These are phyloP conservation scores for Penicillium antarcticum DNA, from an alignment of 495 filamentous ascomycete species.

Conservation along the genomic window DNA sequence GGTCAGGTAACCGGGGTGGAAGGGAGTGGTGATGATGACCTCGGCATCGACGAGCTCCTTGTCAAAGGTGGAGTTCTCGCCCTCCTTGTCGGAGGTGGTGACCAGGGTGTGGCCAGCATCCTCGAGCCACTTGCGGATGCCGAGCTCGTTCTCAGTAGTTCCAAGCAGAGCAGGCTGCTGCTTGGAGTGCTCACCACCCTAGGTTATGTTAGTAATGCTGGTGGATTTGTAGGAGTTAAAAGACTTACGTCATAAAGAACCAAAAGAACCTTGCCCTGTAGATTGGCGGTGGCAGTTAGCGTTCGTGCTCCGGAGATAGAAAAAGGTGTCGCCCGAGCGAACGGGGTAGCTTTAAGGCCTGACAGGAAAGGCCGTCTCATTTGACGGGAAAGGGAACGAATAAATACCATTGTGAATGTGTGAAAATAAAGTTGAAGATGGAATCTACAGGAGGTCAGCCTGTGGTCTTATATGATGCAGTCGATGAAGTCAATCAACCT, in stretches of 20 bases:
- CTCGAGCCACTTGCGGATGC: slow-evolving; percentile 94
- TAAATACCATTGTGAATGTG: slow-evolving; percentile 65
- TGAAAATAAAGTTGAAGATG: not conserved
- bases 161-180: slow-evolving; percentile 85
- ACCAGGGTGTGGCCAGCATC: slow-evolving; percentile 92
- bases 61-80: slow-evolving; percentile 89
- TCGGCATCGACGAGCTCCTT: slow-evolving; percentile 94
- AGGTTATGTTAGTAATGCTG: slow-evolving; percentile 13
- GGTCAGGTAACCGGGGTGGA: slow-evolving; percentile 98
- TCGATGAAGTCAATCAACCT: slow-evolving; percentile 16
- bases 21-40: slow-evolving; percentile 98
- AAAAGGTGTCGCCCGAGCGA: slow-evolving; percentile 29
- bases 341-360: slow-evolving; percentile 21
- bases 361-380: slow-evolving; percentile 56
- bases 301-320: slow-evolving; percentile 38
- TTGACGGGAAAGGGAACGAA: slow-evolving; percentile 54
- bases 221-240: not conserved
- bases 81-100: slow-evolving; percentile 96
- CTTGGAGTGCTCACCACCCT: slow-evolving; percentile 67
- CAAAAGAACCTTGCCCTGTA: slow-evolving; percentile 71
- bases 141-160: slow-evolving; percentile 97
- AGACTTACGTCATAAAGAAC: slow-evolving; percentile 72
- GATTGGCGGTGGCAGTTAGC: slow-evolving; percentile 55
- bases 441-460: slow-evolving; percentile 13
- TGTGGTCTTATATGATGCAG: not conserved